Evolutionary conservation across 345 rosid species (phyloP).

Genomic region (Durio zibethinus): DNA sequence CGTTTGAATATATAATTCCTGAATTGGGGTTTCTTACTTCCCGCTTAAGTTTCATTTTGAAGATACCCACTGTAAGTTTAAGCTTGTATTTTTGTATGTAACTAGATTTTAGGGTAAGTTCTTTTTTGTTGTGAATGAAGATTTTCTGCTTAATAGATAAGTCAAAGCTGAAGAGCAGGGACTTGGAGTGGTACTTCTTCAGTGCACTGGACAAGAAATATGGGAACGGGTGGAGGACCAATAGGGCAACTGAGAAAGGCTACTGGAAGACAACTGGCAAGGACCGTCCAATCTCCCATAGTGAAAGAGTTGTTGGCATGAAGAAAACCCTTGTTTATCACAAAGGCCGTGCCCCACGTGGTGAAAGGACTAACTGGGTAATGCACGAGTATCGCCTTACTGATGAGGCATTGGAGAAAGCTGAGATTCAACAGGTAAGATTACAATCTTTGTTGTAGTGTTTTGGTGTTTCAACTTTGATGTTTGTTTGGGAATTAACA

Average conservation of each 20-base stretch:
- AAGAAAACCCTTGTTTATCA: constrained; percentile 97
- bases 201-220: constrained; percentile 80
- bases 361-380: constrained; percentile 87
- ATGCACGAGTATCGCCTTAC: constrained; percentile 91
- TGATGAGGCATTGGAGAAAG: constrained; percentile 54
- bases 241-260: constrained; percentile 89
- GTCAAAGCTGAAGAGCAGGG: constrained; percentile 80
- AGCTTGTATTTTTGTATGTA: not conserved
- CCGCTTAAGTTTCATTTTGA: not conserved
- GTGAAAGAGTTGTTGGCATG: constrained; percentile 67
- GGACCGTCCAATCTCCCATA: constrained; percentile 56
- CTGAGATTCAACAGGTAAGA: constrained; percentile 65
- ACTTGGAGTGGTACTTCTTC: constrained; percentile 95
- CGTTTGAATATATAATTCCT: not conserved
- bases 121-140: constrained; percentile 1
- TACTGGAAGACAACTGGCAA: constrained; percentile 99
- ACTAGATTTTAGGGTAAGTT: not conserved
- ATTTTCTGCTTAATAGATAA: constrained; percentile 37
- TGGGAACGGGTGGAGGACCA: constrained; percentile 78
- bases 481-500: constrained; percentile 1
- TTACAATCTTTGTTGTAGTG: not conserved
- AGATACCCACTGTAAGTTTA: not conserved
- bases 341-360: constrained; percentile 81
- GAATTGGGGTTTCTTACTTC: not conserved
- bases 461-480: not conserved